phyloP scores from a whole-genome alignment of 1,284 basidiomycete genomes.

The Exobasidium cylindrosporum region DNA sequence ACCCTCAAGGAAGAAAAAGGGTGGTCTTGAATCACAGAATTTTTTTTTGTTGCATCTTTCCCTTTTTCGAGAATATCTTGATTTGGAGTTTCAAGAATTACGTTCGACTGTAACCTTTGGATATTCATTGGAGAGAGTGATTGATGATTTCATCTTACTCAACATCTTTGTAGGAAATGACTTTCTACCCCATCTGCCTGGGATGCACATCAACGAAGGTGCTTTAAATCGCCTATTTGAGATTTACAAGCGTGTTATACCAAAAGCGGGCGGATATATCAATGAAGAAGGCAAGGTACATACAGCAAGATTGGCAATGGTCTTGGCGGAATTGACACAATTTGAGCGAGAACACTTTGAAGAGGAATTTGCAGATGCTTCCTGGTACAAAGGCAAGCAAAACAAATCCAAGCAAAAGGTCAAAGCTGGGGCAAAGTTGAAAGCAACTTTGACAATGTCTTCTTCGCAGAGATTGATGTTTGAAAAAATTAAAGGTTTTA shows the following conservation, averaged over 20 bases:
- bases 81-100: conserved; percentile 76
- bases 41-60: conserved; percentile 95
- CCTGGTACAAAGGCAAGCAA: conserved; percentile 39
- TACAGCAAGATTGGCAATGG: conserved; percentile 74
- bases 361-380: conserved; percentile 80
- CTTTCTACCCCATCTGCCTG: conserved; percentile 92
- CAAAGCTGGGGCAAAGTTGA: conserved; percentile 12
- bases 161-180: conserved; percentile 97
- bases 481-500: conserved; percentile 24
- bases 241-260: conserved; percentile 88
- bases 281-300: conserved; percentile 86
- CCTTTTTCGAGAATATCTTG: conserved; percentile 91
- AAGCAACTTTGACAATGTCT: conserved; percentile 17
- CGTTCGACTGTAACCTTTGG: conserved; percentile 60
- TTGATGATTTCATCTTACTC: conserved; percentile 95
- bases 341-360: conserved; percentile 89
- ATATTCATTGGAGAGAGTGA: conserved; percentile 84
- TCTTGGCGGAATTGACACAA: conserved; percentile 79
- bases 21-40: conserved; percentile 74
- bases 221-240: conserved; percentile 87
- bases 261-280: conserved; percentile 82
- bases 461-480: conserved; percentile 21
- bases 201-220: conserved; percentile 96
- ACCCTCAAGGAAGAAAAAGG: conserved; percentile 65
- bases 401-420: conserved; percentile 18